phyloP scores from a whole-genome alignment of 768 basidiomycete species.

The Suillus spraguei region DNA sequence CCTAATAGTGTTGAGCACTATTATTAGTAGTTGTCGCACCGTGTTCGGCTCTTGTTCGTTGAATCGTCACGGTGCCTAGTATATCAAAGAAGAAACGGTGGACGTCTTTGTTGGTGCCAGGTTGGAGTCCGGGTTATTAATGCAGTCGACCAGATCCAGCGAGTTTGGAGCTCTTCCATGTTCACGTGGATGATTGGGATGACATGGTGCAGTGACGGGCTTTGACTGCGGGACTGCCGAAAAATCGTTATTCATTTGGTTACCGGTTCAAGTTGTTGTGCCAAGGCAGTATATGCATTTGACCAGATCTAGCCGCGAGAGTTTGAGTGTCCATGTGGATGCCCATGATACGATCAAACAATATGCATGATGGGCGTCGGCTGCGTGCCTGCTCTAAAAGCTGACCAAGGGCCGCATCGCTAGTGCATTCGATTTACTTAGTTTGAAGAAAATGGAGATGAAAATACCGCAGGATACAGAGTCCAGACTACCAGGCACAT shows the following conservation, averaged over 20 bases:
- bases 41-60: conserved; percentile 14
- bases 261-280: too few species aligned
- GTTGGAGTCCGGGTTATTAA: background rate
- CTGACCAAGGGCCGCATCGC: background rate
- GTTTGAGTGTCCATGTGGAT: background rate
- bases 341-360: background rate
- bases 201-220: background rate
- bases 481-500: conserved; percentile 2
- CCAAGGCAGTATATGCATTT: background rate
- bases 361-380: background rate
- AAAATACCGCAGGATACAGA: background rate
- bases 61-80: conserved; percentile 10
- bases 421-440: background rate
- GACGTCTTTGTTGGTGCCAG: background rate
- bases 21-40: background rate
- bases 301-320: background rate
- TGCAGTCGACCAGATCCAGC: background rate
- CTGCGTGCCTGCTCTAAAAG: background rate
- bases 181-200: background rate
- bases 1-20: conserved; percentile 6
- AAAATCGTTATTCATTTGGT: background rate
- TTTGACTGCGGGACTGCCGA: background rate
- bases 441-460: background rate
- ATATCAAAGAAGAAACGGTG: conserved; percentile 2
- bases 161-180: background rate